Conservation (phyloP, 2,329 filamentous ascomycete genomes). For the Aureobasidium sp. region DNA sequence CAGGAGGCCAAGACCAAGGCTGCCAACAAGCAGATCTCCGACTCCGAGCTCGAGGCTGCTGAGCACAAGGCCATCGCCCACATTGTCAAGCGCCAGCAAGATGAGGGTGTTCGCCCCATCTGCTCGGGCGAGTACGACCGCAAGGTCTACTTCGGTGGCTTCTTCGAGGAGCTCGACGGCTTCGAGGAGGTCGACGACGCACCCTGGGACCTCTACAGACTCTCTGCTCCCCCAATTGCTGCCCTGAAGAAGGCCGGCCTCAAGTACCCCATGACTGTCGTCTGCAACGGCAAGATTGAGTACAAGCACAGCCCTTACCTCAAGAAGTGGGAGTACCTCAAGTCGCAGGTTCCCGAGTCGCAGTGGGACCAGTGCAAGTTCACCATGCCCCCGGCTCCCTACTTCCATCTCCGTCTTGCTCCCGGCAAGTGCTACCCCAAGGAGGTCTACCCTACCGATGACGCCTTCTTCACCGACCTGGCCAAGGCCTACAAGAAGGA, state of each 20-base stretch:
- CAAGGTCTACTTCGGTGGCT: constrained; percentile 32
- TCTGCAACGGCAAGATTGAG: constrained; percentile 30
- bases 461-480: constrained; percentile 30
- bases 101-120: constrained; percentile 54
- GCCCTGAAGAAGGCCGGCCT: constrained; percentile 32
- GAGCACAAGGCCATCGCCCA: constrained; percentile 60
- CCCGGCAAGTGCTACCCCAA: constrained; percentile 29
- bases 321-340: constrained; percentile 30
- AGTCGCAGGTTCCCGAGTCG: constrained; percentile 25
- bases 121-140: constrained; percentile 60
- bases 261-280: constrained; percentile 32
- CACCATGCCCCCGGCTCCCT: constrained; percentile 32
- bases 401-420: constrained; percentile 30
- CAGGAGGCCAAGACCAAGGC: constrained; percentile 50
- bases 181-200: constrained; percentile 30
- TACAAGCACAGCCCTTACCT: constrained; percentile 29
- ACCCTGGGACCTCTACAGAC: constrained; percentile 29
- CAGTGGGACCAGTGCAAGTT: constrained; percentile 30
- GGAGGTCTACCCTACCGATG: constrained; percentile 27
- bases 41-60: constrained; percentile 50
- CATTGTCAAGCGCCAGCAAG: constrained; percentile 56
- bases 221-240: constrained; percentile 29
- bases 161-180: constrained; percentile 32
- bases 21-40: constrained; percentile 46
- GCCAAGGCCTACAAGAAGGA: constrained; percentile 29